Evolutionary conservation across 495 filamentous ascomycete species (phyloP), one percentile per base, ranked within the genome.

Genomic region (Sporormia fimetaria): DNA sequence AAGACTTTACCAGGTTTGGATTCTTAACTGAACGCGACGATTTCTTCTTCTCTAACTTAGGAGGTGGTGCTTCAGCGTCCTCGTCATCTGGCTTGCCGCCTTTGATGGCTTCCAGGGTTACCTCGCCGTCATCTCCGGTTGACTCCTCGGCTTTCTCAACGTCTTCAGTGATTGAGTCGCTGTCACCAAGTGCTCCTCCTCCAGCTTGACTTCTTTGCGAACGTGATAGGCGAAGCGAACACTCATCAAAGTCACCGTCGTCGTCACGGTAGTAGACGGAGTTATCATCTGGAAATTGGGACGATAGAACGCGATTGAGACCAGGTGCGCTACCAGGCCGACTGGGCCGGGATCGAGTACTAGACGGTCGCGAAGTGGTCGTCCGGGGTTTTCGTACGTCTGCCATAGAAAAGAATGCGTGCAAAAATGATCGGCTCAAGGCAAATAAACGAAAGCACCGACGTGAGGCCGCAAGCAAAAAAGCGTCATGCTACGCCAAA

Each of bases 11-110:
- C 9, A 63, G 30, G 31, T 63, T 61, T 10, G 61, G 61, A 40
- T 63, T 59, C 31, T 52, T 57, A 18, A 40, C 42, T 12, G 54
- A 58, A 32, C 31, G 43, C 18, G 40, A 36, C 22, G 55, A 55
- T 25, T 56, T 45, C 31, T 52, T 55, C 45, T 61, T 60, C 17
- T 59, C 40, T 11, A 55, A 33, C 14, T 43, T 20, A 8, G 37
- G 40, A 32, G 28, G 20, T n/a, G 28, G 48, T 5, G 45, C 53
- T 49, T 63, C 61, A 11, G 56, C 33, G 41, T 65, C 61, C 17
- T 43, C 34, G 18, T 56, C 54, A 42, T 55, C 32, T 9, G 41
- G 37, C 25, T 58, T 51, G 1, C 57, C 58, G 42, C 42, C 47
- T 33, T 48, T 33, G 6, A 56, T 36, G 37, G 58, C 61, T 21